Base-by-base conservation (phyloP, 805 yeast species). In the Nakazawaea pomicola region DNA sequence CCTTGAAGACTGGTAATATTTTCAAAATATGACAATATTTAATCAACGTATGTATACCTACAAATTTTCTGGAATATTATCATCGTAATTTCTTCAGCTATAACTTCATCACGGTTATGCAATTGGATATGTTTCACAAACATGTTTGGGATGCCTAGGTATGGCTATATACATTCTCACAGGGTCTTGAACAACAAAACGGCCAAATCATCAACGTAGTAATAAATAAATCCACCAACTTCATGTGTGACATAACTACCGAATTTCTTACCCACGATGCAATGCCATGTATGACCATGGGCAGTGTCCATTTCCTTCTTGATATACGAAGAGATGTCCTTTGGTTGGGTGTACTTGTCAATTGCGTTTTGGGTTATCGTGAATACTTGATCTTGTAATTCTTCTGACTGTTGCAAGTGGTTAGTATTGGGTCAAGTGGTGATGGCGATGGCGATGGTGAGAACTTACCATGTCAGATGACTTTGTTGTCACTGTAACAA, bases 191-290 rank as follows among this genome's bases (percentile, higher is more conserved):
- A 84, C 7, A 80, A 65, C 46, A 84, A 63, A 50, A 81, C 72
- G 3, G 93, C 93, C 40, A 73, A 62, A 31, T 77, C 76, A 27
- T 79, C 90, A 49, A 82, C 68, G 62, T 83, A 84, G 53, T 78
- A 82, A 54, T 85, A 84, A 10, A 78, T 65, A 53, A 85, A 85
- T 51, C 68, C 70, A 1, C 89, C 90, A 49, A 77, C 77, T 58
- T 83, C 66, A 54, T 85, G 93, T 10, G 90, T 80, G 15, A 85
- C 88, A 55, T 80, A 83, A 36, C 83, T 74, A 3, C 93, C 91
- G 60, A 84, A 85, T 51, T 79, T 80, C 57, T 76, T 80, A 9
- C 93, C 95, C 40, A 83, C 89, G 37, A 85, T 72, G 2, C 82
- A 86, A 56, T 85, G 91, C 95, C 93, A 85, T 29, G 86, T 76